Conservation (phyloP, 2,329 filamentous ascomycete genomes). For the Lecanicillium sp. region DNA sequence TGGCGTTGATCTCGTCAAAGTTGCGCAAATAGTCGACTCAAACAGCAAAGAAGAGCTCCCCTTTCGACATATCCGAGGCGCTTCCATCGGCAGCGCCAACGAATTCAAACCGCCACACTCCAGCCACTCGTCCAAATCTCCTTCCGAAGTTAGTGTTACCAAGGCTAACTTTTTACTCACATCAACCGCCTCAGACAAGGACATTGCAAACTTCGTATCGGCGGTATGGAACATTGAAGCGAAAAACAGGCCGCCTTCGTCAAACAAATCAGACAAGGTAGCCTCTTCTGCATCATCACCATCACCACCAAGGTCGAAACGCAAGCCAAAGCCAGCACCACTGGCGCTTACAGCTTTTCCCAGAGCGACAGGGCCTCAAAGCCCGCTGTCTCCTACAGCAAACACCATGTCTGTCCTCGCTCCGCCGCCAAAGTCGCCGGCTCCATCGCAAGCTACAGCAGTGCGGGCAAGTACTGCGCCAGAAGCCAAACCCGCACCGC, state of each 20-base stretch:
- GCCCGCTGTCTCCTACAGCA: constrained; percentile 1
- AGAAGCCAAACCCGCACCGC: constrained; percentile 9
- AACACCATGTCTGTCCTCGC: constrained; percentile 5
- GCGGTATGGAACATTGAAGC: constrained; percentile 36
- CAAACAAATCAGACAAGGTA: no score
- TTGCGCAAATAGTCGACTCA: constrained; percentile 47
- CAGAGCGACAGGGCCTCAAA: constrained; percentile 4
- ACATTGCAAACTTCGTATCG: constrained; percentile 45
- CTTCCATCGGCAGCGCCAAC: constrained; percentile 17
- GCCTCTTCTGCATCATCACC: no score
- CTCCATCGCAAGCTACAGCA: not conserved
- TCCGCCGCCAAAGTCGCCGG: not conserved
- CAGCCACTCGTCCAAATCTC: constrained; percentile 16
- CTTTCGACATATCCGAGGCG: constrained; percentile 31
- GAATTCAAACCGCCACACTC: constrained; percentile 3
- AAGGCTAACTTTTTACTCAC: constrained; percentile 50
- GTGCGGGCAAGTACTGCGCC: not conserved
- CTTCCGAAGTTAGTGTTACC: constrained; percentile 29
- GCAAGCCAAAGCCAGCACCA: constrained; percentile 3
- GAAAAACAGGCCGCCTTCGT: no score
- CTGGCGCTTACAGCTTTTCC: constrained; percentile 4
- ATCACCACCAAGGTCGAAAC: not conserved
- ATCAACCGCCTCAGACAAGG: constrained; percentile 42
- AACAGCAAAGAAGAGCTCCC: constrained; percentile 26
- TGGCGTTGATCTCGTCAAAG: constrained; percentile 47